Percentiles rank a stretch among this genome's conserved stretches.
Evolutionary conservation across 1,284 basidiomycete genomes (phyloP).

Genomic region (Golubevia sp.): DNA sequence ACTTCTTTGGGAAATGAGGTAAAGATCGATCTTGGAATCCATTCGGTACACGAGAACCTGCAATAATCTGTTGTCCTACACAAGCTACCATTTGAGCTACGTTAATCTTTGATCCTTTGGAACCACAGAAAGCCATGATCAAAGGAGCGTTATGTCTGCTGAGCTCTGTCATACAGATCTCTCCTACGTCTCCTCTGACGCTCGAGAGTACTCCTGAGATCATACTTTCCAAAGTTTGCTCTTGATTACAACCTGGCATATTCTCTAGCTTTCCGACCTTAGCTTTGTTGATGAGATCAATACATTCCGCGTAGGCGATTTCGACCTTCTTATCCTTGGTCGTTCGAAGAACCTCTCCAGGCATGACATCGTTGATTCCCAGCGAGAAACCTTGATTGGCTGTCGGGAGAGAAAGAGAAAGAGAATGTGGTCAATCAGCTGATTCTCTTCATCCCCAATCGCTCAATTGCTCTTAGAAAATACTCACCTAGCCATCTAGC

Average conservation of each 20-base stretch:
- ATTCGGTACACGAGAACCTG: slow-evolving; percentile 95
- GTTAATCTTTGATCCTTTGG: slow-evolving; percentile 98
- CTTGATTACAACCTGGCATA: slow-evolving; percentile 93
- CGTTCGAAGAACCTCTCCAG: slow-evolving; percentile 77
- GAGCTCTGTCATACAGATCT: slow-evolving; percentile 97
- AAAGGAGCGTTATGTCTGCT: slow-evolving; percentile 94
- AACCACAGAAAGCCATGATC: slow-evolving; percentile 99
- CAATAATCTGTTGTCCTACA: slow-evolving; percentile 99
- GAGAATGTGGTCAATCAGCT: not conserved
- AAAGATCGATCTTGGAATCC: slow-evolving; percentile 99
- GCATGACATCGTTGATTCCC: slow-evolving; percentile 98
- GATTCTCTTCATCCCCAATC: not conserved
- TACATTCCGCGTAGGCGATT: slow-evolving; percentile 84
- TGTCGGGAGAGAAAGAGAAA: slow-evolving; percentile 53
- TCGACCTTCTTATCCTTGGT: slow-evolving; percentile 88
- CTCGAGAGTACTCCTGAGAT: slow-evolving; percentile 92
- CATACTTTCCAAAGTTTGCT: slow-evolving; percentile 92
- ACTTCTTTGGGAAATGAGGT: slow-evolving; percentile 97
- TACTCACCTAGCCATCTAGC: slow-evolving; percentile 82
- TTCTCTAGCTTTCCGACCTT: slow-evolving; percentile 93
- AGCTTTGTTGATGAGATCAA: slow-evolving; percentile 83
- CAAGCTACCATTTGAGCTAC: slow-evolving; percentile 99
- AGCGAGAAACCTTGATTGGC: slow-evolving; percentile 98
- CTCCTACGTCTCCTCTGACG: slow-evolving; percentile 93
- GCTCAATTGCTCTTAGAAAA: slow-evolving; percentile 3